Conservation (phyloP, 1,284 basidiomycete species). For the Dichomitus squalens region DNA sequence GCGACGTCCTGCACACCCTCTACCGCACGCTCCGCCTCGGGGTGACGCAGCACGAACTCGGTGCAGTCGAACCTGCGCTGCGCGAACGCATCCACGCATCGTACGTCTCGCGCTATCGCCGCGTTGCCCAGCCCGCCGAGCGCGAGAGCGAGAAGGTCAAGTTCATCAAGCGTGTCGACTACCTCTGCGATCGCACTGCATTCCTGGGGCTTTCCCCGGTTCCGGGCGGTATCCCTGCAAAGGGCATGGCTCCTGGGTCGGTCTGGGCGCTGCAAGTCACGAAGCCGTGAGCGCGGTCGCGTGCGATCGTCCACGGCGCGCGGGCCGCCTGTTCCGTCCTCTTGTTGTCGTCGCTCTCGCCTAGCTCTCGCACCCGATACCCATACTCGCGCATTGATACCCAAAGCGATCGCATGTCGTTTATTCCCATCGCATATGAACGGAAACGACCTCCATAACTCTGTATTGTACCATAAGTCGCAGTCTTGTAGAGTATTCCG, state of each 20-base stretch:
- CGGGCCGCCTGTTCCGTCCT: background rate
- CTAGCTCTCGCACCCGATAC: background rate
- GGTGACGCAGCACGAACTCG: slow-evolving; percentile 17
- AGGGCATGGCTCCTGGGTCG: slow-evolving; percentile 24
- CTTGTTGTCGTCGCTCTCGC: background rate
- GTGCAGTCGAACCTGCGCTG: slow-evolving; percentile 12
- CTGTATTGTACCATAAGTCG: no score
- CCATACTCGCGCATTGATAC: background rate
- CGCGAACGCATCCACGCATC: slow-evolving; percentile 20
- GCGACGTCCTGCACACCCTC: slow-evolving; percentile 25
- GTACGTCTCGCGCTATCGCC: slow-evolving; percentile 19
- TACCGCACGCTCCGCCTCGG: slow-evolving; percentile 22
- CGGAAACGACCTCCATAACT: no score
- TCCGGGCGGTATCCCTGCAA: slow-evolving; percentile 21
- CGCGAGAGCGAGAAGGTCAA: slow-evolving; percentile 23
- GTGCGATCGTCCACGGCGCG: background rate
- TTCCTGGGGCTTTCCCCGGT: slow-evolving; percentile 27
- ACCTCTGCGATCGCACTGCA: slow-evolving; percentile 20
- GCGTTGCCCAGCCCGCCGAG: slow-evolving; percentile 11
- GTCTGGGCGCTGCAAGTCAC: slow-evolving; percentile 27
- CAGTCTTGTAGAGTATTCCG: no score
- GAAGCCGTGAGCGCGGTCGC: slow-evolving; percentile 11
- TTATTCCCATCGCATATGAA: no score
- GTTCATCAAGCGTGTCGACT: slow-evolving; percentile 30
- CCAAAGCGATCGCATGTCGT: no score